Conservation (phyloP, 2,329 filamentous ascomycete species). For the Massarina eburnea region DNA sequence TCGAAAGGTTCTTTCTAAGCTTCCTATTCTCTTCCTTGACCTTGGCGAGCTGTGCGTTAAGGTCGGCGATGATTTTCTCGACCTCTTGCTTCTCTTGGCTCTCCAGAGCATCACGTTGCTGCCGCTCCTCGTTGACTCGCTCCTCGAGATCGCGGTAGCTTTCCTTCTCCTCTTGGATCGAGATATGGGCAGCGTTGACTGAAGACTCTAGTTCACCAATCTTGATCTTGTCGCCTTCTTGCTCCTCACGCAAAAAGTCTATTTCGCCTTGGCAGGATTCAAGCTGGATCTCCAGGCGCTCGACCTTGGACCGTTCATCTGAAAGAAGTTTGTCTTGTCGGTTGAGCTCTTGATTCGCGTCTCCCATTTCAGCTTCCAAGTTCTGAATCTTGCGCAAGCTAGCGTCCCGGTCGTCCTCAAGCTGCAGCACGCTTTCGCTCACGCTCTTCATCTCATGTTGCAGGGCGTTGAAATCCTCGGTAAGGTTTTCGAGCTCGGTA, state of each 20-base stretch:
- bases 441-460: slow-evolving; percentile 93
- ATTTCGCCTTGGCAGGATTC: slow-evolving; percentile 93
- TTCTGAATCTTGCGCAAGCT: slow-evolving; percentile 78
- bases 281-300: slow-evolving; percentile 84
- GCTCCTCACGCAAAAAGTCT: slow-evolving; percentile 91
- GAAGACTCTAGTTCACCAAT: slow-evolving; percentile 90
- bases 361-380: slow-evolving; percentile 78
- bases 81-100: slow-evolving; percentile 92
- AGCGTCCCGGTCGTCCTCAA: slow-evolving; percentile 86
- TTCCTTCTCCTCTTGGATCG: slow-evolving; percentile 82
- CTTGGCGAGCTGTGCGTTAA: slow-evolving; percentile 78
- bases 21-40: slow-evolving; percentile 84
- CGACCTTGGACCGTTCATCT: slow-evolving; percentile 84
- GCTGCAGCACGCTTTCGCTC: slow-evolving; percentile 78
- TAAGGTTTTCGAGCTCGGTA: slow-evolving; percentile 71
- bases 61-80: slow-evolving; percentile 87
- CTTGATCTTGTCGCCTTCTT: slow-evolving; percentile 96
- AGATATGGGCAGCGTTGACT: slow-evolving; percentile 75
- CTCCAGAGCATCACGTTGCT: slow-evolving; percentile 83
- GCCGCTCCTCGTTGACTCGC: slow-evolving; percentile 75
- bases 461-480: slow-evolving; percentile 86
- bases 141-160: slow-evolving; percentile 56
- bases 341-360: slow-evolving; percentile 85
- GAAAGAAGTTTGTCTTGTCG: slow-evolving; percentile 80
- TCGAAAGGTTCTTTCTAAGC: slow-evolving; percentile 79